A percentile compares a stretch with the other conserved stretches of the same genome.
Conservation (phyloP, 2,329 filamentous ascomycete species). For the Nothopassalora personata region DNA sequence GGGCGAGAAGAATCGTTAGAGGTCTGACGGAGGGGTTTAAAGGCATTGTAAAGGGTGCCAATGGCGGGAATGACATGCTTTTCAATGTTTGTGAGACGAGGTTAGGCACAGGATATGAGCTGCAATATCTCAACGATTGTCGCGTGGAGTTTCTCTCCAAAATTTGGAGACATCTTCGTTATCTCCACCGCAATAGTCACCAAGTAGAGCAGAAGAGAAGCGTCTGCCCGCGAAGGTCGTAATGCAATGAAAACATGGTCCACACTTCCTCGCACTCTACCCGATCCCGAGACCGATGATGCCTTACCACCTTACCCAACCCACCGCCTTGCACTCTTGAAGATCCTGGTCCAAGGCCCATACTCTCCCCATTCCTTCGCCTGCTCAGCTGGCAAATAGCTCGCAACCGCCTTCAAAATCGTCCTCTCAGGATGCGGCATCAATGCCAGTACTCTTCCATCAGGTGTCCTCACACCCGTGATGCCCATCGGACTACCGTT, state of each 20-base stretch:
- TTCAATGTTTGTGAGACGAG: background rate
- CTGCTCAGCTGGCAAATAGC: conserved; percentile 63
- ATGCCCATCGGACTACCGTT: conserved; percentile 81
- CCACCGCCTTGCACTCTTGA: conserved; percentile 83
- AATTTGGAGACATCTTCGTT: background rate
- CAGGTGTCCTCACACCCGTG: conserved; percentile 68
- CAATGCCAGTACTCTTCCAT: conserved; percentile 77
- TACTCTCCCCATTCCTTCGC: conserved; percentile 68
- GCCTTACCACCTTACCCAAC: conserved; percentile 49
- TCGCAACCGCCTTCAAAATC: conserved; percentile 70
- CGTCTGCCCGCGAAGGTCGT: no score
- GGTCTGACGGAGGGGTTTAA: background rate
- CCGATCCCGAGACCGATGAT: no score
- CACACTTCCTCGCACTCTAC: background rate
- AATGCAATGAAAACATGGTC: no score
- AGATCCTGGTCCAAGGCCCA: conserved; percentile 80
- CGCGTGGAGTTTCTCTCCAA: background rate
- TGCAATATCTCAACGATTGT: no score
- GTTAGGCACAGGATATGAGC: background rate
- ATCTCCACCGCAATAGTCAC: no score
- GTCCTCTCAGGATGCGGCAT: conserved; percentile 96
- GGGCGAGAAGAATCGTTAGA: background rate
- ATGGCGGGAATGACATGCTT: background rate
- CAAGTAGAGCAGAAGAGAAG: background rate
- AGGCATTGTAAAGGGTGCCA: background rate